Percentiles rank a stretch among this genome's conserved stretches.
Evolutionary conservation across 2,329 filamentous ascomycete genomes (phyloP).

Genomic region (Graphilbum sp.): DNA sequence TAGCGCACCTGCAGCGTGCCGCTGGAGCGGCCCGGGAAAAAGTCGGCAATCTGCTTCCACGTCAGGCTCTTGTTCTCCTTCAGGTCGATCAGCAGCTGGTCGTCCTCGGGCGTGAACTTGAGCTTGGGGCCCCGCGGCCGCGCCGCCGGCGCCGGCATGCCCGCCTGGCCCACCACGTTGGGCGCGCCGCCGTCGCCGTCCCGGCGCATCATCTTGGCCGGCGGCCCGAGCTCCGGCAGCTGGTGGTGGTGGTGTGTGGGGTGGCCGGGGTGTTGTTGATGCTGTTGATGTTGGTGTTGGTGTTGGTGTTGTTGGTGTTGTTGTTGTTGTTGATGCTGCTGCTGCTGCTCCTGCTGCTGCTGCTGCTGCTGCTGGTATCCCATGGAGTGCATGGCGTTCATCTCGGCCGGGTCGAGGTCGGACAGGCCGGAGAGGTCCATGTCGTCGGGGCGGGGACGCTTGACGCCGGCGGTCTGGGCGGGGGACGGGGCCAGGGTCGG

Average conservation of each 20-base stretch:
- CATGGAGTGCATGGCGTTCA: conserved; percentile 38
- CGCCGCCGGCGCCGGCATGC: conserved; percentile 72
- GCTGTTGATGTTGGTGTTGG: too few relatives aligned
- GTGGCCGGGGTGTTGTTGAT: conserved; percentile 1
- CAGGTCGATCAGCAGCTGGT: conserved; percentile 70
- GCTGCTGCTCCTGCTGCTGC: too few relatives aligned
- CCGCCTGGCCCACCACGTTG: conserved; percentile 72
- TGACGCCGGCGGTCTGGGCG: conserved; percentile 19
- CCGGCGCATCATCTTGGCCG: conserved; percentile 48
- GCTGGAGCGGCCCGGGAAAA: conserved; percentile 80
- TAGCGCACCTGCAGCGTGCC: conserved; percentile 88
- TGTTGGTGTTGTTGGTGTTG: too few relatives aligned
- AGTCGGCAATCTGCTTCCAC: conserved; percentile 95
- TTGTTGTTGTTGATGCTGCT: too few relatives aligned
- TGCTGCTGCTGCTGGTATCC: too few relatives aligned
- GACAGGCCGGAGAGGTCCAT: conserved; percentile 36
- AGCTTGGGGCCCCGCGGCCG: conserved; percentile 75
- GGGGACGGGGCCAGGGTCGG: conserved; percentile 21
- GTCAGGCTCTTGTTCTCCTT: conserved; percentile 92
- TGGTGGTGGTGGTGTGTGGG: conserved; percentile 64
- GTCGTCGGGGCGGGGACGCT: conserved; percentile 40
- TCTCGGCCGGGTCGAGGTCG: conserved; percentile 36
- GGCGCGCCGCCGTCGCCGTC: conserved; percentile 43
- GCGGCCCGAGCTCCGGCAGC: conserved; percentile 54
- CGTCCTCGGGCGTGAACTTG: conserved; percentile 87